Evolutionary conservation across 2,329 filamentous ascomycete species (phyloP), one percentile per base, ranked within the genome.

Genomic region (Fusarium sp.): DNA sequence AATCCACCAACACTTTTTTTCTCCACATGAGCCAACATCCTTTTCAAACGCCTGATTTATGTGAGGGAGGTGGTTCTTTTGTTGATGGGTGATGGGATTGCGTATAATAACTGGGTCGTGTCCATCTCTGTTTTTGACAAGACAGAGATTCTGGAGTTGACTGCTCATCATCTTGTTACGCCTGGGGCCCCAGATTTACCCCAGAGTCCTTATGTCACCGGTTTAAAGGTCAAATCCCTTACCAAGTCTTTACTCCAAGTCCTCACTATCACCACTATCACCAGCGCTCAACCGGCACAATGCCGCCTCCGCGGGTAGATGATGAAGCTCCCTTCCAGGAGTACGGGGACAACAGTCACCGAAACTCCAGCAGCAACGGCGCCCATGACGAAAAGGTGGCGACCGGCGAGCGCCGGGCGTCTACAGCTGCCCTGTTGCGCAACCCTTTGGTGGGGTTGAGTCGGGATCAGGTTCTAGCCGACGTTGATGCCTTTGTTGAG

Each of bases 401-500:
- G 16, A 48, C 37, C 1, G 67, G 52, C 0, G 70, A 71, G 27
- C 70, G 65, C 14, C 56, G 66, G 2, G 71, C 66, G 5, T 79
- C 80, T 0, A 77, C 79, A 1, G 77, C 80, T 0, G 75, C 81
- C 11, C 76, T 81, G 0, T 68, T 82, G 0, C 76, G 77, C 16
- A 83, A 83, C 39, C 82, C 82, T 0, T 67, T 83, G 2, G 65
- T 67, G 2, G 80, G 81, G 0, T 67, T 82, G 74, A 81, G 73
- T 4, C 66, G 74, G 2, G 77, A 80, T 1, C 77, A 81, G 56
- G 16, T 83, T 2, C 62, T 83, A 2, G 76, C 76, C 1, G 83
- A 85, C 8, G 84, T 83, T 4, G 80, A 83, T 34, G 54, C 65
- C 2, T 86, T 86, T 59, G 79, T 83, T n/a, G 72, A 80, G 3